These are phyloP conservation scores for Zymoseptoria crescenta DNA, from an alignment of 2,329 filamentous ascomycete genomes.

Conservation along the genomic window DNA sequence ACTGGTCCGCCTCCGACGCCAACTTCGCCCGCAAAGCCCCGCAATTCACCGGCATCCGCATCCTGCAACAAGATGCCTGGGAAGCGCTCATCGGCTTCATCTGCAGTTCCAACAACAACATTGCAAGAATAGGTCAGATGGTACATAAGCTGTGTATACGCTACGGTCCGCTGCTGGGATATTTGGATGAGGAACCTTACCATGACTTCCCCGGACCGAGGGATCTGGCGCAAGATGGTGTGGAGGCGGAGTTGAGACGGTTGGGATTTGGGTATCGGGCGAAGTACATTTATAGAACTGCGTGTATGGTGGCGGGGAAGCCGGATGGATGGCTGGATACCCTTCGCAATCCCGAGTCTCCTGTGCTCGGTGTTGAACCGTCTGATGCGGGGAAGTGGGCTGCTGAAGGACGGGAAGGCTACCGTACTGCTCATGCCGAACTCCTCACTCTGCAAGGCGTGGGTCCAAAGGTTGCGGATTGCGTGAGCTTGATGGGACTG, in stretches of 20 bases:
- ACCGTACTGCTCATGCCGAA: conserved; percentile 70
- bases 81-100: conserved; percentile 91
- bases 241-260: conserved; percentile 70
- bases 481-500: conserved; percentile 90
- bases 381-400: conserved; percentile 41
- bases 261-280: conserved; percentile 93
- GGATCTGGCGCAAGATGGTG: conserved; percentile 61
- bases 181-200: conserved; percentile 56
- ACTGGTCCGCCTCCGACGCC: conserved; percentile 77
- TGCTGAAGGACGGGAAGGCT: conserved; percentile 53
- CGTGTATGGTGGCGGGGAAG: conserved; percentile 64
- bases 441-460: conserved; percentile 77
- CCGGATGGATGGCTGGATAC: conserved; percentile 63
- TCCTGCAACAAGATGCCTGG: conserved; percentile 92
- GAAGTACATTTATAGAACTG: conserved; percentile 84
- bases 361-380: conserved; percentile 46
- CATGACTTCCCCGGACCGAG: conserved; percentile 80
- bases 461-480: conserved; percentile 94
- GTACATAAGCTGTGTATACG: conserved; percentile 82
- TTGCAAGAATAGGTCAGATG: conserved; percentile 91
- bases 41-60: conserved; percentile 82
- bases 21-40: conserved; percentile 87
- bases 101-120: conserved; percentile 98
- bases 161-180: conserved; percentile 71
- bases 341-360: conserved; percentile 69